phyloP scores from a whole-genome alignment of 768 basidiomycete species.

The Pleurotus citrinopileatus region DNA sequence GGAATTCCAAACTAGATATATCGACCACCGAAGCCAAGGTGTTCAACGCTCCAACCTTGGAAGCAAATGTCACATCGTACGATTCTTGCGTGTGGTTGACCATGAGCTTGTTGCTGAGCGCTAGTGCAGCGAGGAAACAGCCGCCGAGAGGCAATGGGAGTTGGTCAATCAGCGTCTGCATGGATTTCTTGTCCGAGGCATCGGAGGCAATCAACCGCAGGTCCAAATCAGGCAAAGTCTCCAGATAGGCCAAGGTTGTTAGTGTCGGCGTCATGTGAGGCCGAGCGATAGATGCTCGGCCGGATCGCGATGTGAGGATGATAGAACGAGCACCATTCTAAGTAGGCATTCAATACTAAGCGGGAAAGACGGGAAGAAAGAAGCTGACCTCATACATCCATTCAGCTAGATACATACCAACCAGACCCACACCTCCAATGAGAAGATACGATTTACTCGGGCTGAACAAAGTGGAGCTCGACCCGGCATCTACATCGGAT shows the following conservation, averaged over 20 bases:
- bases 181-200: background rate
- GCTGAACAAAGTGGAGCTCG: background rate
- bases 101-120: background rate
- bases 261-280: background rate
- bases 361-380: background rate
- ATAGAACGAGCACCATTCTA: background rate
- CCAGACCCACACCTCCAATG: background rate
- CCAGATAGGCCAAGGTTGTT: background rate
- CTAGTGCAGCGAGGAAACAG: background rate
- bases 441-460: background rate
- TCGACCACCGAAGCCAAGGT: background rate
- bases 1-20: background rate
- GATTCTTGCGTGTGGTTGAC: background rate
- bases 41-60: background rate
- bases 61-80: background rate
- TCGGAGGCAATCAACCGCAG: background rate
- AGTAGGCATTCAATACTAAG: background rate
- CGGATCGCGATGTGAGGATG: background rate
- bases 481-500: background rate
- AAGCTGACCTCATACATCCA: background rate
- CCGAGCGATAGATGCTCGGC: background rate
- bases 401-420: background rate
- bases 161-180: background rate
- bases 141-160: background rate
- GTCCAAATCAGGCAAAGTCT: background rate